phyloP scores from a whole-genome alignment of 179 eudicot species.

The Beta macrorhiza region DNA sequence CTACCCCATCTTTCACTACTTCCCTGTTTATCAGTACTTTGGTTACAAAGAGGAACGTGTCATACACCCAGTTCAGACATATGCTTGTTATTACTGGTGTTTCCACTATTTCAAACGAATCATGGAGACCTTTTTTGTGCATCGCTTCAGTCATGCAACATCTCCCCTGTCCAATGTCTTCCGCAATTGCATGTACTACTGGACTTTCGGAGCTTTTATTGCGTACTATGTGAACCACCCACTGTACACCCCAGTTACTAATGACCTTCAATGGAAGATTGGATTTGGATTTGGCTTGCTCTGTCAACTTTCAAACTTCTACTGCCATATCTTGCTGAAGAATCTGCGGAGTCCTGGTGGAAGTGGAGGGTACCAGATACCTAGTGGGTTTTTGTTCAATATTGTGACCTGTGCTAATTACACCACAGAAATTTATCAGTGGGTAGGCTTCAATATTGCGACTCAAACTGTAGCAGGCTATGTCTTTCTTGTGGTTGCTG shows the following conservation, averaged over 20 bases:
- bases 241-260: constrained; percentile 75
- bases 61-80: constrained; percentile 77
- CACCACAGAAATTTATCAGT: constrained; percentile 92
- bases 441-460: constrained; percentile 95
- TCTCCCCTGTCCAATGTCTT: constrained; percentile 87
- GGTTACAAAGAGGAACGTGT: constrained; percentile 74
- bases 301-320: constrained; percentile 78
- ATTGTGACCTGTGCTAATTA: constrained; percentile 93
- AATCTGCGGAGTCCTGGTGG: constrained; percentile 67
- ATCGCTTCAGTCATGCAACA: constrained; percentile 95
- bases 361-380: constrained; percentile 83
- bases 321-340: constrained; percentile 87
- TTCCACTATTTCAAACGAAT: constrained; percentile 91
- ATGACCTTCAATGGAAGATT: constrained; percentile 81
- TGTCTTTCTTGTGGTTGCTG: constrained; percentile 75
- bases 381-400: constrained; percentile 87
- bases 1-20: constrained; percentile 80
- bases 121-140: constrained; percentile 91
- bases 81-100: constrained; percentile 91
- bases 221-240: constrained; percentile 95
- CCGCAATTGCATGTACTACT: constrained; percentile 84
- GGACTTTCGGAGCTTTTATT: constrained; percentile 85
- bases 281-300: constrained; percentile 78
- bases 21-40: constrained; percentile 58
- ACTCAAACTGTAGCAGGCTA: constrained; percentile 94